Conservation (phyloP, 352 stramenopile genomes). For the Phytophthora cryptogea region DNA sequence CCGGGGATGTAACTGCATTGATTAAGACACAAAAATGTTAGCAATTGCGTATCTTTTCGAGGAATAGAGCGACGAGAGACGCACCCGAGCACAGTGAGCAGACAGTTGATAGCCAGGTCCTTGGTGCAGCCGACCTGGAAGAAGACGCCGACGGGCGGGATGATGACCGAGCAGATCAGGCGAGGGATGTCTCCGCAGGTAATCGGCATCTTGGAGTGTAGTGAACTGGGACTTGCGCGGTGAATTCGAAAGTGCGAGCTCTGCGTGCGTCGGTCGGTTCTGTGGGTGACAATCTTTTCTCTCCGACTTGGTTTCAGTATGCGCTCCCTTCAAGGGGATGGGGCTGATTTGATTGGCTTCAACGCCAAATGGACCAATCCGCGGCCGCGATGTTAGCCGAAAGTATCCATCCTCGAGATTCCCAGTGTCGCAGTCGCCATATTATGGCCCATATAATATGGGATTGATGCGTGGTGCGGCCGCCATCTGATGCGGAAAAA, state of each 20-base stretch:
- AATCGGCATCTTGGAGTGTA: constrained; percentile 51
- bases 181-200: constrained; percentile 73
- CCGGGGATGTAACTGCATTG: constrained; percentile 60
- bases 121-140: constrained; percentile 69
- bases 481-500: constrained; percentile 7
- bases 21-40: constrained; percentile 8
- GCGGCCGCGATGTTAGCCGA: constrained; percentile 9
- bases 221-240: constrained; percentile 12
- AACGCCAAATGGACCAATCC: constrained; percentile 16
- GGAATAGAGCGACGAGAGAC: not conserved
- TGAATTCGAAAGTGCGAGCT: constrained; percentile 34
- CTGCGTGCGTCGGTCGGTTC: not conserved
- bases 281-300: constrained; percentile 19
- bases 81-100: constrained; percentile 68
- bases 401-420: constrained; percentile 17
- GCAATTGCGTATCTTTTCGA: not conserved
- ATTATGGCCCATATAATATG: too few relatives aligned
- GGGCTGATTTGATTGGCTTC: constrained; percentile 11
- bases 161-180: constrained; percentile 71
- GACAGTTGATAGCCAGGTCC: constrained; percentile 68
- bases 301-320: constrained; percentile 26
- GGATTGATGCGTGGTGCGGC: not conserved
- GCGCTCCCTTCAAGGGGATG: not conserved
- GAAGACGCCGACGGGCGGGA: constrained; percentile 60
- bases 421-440: constrained; percentile 15